Base-by-base conservation (phyloP, 2,329 filamentous ascomycete genomes). In the Dryadomyces quercivorus region DNA sequence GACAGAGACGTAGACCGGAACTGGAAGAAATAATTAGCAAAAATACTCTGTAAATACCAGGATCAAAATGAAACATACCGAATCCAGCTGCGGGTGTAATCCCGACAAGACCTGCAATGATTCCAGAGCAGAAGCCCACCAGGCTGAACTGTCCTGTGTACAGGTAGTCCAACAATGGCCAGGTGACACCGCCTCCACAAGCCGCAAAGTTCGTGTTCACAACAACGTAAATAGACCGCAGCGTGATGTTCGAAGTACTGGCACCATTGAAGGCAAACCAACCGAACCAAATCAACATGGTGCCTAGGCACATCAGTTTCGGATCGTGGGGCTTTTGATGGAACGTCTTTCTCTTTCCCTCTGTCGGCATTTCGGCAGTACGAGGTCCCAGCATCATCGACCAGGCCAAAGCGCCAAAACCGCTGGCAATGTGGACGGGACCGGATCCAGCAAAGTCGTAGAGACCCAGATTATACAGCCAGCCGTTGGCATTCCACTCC, bases 401-500 rank as follows among this genome's bases (percentile, higher is more conserved):
- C 62, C 82, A 85, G 2, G 82, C 81, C 5, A 85, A 70, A 8
- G 80, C 81, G n/a, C 75, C 70, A 69, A 78, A 84, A 2, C 82
- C 81, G 1, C 73, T 77, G 2, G 80, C 75, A 53, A 85, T 81
- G 61, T 85, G 81, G 2, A 85, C 82, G 3, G 81, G 81, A 1
- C 82, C 81, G 13, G 77, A 77, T 52, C 80, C 80, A 15, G 79
- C 80, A 54, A 80, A 83, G 62, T 84, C 80, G 57, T 79, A 72
- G 0, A 76, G 73, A 1, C 76, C 75, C 2, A 84, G 72, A 21
- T 51, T 77, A 65, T 71, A 82, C 0, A 85, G 68, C 81, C 82
- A 85, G 12, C 82, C 81, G 52, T 75, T 77, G n/a, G 74, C 62
- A 61, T 85, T 85, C 82, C 82, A 85, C 4, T 80, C 82, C 80